A percentile compares a stretch with the other conserved stretches of the same genome.
These are phyloP conservation scores for Naganishia kalamii DNA, from an alignment of 768 basidiomycete genomes.

Conservation along the genomic window DNA sequence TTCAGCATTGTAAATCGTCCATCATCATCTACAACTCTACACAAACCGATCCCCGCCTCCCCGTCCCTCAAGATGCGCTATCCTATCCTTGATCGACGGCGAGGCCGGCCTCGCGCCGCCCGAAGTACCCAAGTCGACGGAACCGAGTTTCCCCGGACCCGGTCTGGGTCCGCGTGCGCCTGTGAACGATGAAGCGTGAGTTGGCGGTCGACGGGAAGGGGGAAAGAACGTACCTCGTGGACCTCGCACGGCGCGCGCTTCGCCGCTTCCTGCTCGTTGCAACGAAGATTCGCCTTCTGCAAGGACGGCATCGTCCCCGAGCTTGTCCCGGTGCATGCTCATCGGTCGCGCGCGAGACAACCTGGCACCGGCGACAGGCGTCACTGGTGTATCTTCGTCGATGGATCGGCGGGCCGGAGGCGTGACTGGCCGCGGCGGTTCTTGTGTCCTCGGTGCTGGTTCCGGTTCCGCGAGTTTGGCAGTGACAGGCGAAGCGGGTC, in stretches of 20 bases:
- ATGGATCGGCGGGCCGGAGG: neutral
- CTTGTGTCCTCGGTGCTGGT: neutral
- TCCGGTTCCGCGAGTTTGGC: neutral
- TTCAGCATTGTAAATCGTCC: neutral
- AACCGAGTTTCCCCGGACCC: slow-evolving; percentile 8
- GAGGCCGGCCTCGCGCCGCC: slow-evolving; percentile 1
- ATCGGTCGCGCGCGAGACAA: slow-evolving; percentile 14
- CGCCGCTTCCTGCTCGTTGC: slow-evolving; percentile 14
- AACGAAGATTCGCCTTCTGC: slow-evolving; percentile 8
- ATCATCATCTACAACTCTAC: neutral
- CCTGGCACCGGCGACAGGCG: slow-evolving; percentile 10
- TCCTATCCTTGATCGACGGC: slow-evolving; percentile 21
- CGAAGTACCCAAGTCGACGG: slow-evolving; percentile 3
- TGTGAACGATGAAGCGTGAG: neutral
- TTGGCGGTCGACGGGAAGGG: neutral
- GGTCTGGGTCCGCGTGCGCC: slow-evolving; percentile 21
- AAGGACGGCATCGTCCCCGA: neutral
- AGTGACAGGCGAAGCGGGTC: neutral
- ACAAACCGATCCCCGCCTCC: slow-evolving; percentile 18
- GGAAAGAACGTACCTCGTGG: slow-evolving; percentile 11
- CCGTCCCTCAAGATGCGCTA: slow-evolving; percentile 19
- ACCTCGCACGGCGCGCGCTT: slow-evolving; percentile 13
- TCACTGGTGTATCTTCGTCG: neutral
- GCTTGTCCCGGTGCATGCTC: slow-evolving; percentile 11
- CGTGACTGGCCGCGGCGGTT: neutral